Conservation (phyloP, 371 early-diverging fungal genomes). For the Zychaea mexicana region DNA sequence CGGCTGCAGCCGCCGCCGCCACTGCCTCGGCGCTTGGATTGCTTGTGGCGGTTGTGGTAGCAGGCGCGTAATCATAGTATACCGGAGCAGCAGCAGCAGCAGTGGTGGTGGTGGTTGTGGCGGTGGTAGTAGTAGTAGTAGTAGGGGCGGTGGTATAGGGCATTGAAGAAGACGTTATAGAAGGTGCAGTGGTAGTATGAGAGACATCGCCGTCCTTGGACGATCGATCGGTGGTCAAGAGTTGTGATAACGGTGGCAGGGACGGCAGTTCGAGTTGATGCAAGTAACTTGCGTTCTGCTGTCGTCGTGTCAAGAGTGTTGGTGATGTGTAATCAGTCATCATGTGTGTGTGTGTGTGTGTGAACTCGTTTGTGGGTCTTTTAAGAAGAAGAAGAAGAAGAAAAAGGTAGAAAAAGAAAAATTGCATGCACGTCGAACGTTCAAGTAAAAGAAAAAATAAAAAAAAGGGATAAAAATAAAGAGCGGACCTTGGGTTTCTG, state of each 20-base stretch:
- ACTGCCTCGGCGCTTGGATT: conserved; percentile 1
- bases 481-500: neutral
- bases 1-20: conserved; percentile 12
- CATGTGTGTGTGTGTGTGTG: neutral
- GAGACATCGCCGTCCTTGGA: neutral
- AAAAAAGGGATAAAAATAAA: neutral
- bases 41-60: conserved; percentile 9
- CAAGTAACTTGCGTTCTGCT: conserved; percentile 32
- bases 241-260: conserved; percentile 35
- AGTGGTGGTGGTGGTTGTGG: neutral
- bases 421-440: neutral
- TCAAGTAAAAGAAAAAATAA: neutral
- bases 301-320: conserved; percentile 36
- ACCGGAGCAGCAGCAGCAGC: neutral
- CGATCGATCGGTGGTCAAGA: conserved; percentile 16
- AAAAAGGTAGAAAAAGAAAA: conserved; percentile 8
- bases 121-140: neutral
- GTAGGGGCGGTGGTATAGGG: neutral
- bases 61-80: conserved; percentile 16
- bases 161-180: neutral
- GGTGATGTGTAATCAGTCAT: neutral
- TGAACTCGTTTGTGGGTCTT: neutral
- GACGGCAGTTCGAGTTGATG: conserved; percentile 36
- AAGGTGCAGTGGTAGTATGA: conserved; percentile 1
- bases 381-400: neutral